Evolutionary conservation across 1,284 basidiomycete species (phyloP), one percentile per base, ranked within the genome.

Genomic region (Ustilago xerochloae): DNA sequence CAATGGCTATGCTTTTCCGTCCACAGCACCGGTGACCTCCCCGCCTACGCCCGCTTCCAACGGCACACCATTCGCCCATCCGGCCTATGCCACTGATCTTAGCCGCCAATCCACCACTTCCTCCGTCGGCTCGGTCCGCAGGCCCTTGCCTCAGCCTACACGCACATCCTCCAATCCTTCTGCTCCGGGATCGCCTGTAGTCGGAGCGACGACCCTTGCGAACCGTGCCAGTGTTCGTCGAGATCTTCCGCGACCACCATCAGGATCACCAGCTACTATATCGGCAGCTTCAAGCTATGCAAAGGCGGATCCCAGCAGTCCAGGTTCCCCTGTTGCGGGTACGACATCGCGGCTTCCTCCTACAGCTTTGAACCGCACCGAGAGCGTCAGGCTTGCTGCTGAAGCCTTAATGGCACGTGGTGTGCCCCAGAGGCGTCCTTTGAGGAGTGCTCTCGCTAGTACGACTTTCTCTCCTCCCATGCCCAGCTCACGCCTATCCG

Each of bases 401-500:
- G 79, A 80, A 55, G 79, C 73, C 1, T 62, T 80, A 24, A 80
- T 80, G 79, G 70, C 77, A 9, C 32, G 77, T 20, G 79, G 79
- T 18, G 63, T 55, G 10, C 79, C 79, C 2, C 70, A 76, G 48
- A 36, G 78, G 29, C 59, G 70, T 13, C 70, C 75, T 0, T 55
- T 73, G 9, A 58, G 66, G 12, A 70, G 63, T 29, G 64, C 74
- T 5, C 51, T 74, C 28, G 57, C 66, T 7, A 77, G 53, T 39
- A 68, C 60, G 35, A 72, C 65, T 18, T 78, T 72, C 26, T 67
- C 68, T 16, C 66, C 66, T 30, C 67, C 66, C 13, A n/a, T 64
- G 47, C 54, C 57, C n/a, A n/a, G n/a, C n/a, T n/a, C n/a, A n/a
- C n/a, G n/a, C n/a, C n/a, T n/a, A n/a, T n/a, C n/a, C n/a, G n/a